Evolutionary conservation across 106 monocot genomes (phyloP).

Genomic region (Allium fistulosum): DNA sequence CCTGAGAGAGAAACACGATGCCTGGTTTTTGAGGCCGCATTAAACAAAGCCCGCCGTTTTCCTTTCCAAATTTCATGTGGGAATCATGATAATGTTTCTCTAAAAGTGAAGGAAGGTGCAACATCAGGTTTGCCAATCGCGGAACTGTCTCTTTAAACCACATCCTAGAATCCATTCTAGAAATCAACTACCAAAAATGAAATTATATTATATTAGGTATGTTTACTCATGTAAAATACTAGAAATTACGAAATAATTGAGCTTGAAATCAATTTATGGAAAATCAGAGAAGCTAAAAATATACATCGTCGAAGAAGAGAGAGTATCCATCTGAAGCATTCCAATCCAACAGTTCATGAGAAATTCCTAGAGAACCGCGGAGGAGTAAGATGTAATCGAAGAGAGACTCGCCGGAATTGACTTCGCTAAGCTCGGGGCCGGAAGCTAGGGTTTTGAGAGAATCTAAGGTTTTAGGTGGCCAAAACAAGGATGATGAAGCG

Average conservation of each 20-base stretch:
- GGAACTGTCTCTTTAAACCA: constrained; percentile 83
- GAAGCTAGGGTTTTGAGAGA: constrained; percentile 50
- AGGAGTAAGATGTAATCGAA: constrained; percentile 65
- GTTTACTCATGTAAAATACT: too few relatives aligned
- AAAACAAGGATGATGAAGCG: constrained; percentile 43
- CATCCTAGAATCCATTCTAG: constrained; percentile 45
- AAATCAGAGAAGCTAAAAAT: background rate
- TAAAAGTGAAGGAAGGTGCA: constrained; percentile 59
- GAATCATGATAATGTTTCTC: constrained; percentile 61
- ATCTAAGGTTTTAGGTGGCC: constrained; percentile 50
- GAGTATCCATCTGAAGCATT: constrained; percentile 52
- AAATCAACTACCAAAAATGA: constrained; percentile 46
- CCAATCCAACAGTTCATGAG: constrained; percentile 23
- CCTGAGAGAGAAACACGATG: constrained; percentile 79
- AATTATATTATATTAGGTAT: background rate
- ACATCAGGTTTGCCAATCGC: constrained; percentile 45
- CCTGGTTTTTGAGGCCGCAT: constrained; percentile 60
- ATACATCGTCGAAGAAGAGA: constrained; percentile 83
- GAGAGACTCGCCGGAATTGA: constrained; percentile 64
- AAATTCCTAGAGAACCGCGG: constrained; percentile 48
- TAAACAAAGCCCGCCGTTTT: constrained; percentile 51
- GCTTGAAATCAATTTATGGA: too few relatives aligned
- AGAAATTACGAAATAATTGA: too few relatives aligned
- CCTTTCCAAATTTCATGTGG: constrained; percentile 28
- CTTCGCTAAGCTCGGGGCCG: constrained; percentile 69